Base-by-base conservation (phyloP, 2,329 filamentous ascomycete species). In the Exophiala spinifera region DNA sequence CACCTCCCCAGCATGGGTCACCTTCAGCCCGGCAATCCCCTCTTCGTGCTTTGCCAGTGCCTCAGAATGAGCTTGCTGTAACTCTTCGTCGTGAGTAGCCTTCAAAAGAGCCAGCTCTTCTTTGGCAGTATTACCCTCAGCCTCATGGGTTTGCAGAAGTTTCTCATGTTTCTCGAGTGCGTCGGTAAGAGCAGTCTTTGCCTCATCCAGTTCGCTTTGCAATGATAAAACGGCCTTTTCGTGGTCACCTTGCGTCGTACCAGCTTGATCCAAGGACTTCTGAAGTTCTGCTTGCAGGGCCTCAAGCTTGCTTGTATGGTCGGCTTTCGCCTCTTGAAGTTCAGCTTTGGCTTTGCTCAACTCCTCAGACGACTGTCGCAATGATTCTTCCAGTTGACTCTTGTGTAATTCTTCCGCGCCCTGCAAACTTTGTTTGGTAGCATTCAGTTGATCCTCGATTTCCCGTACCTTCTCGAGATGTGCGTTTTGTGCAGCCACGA, bases 391-490 rank as follows among this genome's bases (percentile, higher is more conserved):
- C 8, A 73, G 60, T 21, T 64, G 65, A 19, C 65, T 66, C 39
- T 66, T 60, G 20, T 69, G 65, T 20, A 61, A 56, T 10, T 59
- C 51, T 44, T 68, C 64, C n/a, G 70, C 62, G 2, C 63, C 56
- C 20, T 70, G 66, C 17, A 73, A 60, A 6, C 67, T 65, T 31
- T 67, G 62, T 17, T 67, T 69, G 7, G 72, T 67, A 15, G 68
- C 65, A 49, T 68, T 63, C 15, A 74, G 61, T 47, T 72, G 61
- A 43, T 68, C 31, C 34, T 57, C 51, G 6, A 59, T 42, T 19
- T 40, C 46, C 15, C 49, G 48, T 5, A 61, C 19, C 37, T 57
- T 51, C 33, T 55, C 51, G 1, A 45, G 23, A 17, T 61, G 53
- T 6, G 47, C 19, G 44, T 59, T 55, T 48, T 61, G 48, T 8